Conservation (phyloP, 1,139 yeast species). For the Geotrichum phurueaensis region DNA sequence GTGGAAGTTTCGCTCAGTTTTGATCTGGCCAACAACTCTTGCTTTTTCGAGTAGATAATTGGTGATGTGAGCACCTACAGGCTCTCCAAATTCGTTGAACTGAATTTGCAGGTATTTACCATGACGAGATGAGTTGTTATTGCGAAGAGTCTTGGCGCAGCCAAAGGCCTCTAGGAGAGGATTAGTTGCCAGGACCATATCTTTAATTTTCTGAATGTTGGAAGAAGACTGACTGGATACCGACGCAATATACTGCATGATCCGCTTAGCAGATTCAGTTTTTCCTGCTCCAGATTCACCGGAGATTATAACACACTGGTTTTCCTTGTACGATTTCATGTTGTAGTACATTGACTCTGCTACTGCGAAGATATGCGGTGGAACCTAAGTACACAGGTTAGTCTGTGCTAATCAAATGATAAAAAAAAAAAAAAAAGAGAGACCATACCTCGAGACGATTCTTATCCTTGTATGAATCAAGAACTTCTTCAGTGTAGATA, state of each 20-base stretch:
- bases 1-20: conserved; percentile 91
- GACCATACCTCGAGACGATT: conserved; percentile 69
- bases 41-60: conserved; percentile 91
- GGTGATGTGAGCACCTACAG: conserved; percentile 92
- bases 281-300: conserved; percentile 99
- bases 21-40: conserved; percentile 92
- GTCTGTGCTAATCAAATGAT: background rate
- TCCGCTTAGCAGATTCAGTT: conserved; percentile 96
- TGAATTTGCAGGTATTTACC: conserved; percentile 93
- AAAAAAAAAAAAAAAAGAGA: background rate
- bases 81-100: conserved; percentile 76
- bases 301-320: conserved; percentile 95
- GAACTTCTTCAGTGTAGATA: conserved; percentile 73
- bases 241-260: conserved; percentile 96
- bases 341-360: conserved; percentile 97
- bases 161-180: conserved; percentile 96
- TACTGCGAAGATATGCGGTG: conserved; percentile 98
- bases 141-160: conserved; percentile 96
- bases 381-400: conserved; percentile 37
- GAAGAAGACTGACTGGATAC: conserved; percentile 60
- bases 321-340: conserved; percentile 88
- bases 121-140: conserved; percentile 94
- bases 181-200: conserved; percentile 96
- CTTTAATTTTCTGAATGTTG: conserved; percentile 77
- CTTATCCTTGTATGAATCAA: conserved; percentile 78